Evolutionary conservation across 495 filamentous ascomycete species (phyloP), one percentile per base, ranked within the genome.

Genomic region (Pseudevernia furfuracea): DNA sequence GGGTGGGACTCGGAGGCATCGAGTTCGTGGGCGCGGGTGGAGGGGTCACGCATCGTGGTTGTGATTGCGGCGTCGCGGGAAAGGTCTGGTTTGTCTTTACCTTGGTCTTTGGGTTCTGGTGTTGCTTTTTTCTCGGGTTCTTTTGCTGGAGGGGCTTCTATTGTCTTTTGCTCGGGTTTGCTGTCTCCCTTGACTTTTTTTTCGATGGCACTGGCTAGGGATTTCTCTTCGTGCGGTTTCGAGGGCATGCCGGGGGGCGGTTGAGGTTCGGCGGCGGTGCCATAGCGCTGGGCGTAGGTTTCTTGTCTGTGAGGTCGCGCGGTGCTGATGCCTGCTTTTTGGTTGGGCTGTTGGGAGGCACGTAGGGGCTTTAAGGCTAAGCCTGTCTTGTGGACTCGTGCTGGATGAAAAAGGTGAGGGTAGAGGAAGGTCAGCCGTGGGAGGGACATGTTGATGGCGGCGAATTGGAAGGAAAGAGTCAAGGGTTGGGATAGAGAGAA

Each of bases 371-470:
- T 75, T 25, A 75, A 61, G 25, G 70, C 69, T 30, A 73, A 73
- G 19, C 58, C 71, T n/a, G 74, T 70, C 59, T 79, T 73, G 60
- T 75, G 81, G 30, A 74, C 68, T 34, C 76, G 71, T 34, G 76
- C 69, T 3, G 75, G 71, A 21, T 76, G 77, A 63, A 85, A 87
- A 56, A 89, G 74, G 67, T 88, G 84, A 43, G 89, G 88, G 69
- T 91, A 92, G 21, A 92, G 80, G 69, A 92, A 91, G 5, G 84
- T 84, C 39, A 93, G 79, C 68, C 89, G 80, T 58, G 78, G 78
- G 14, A 83, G 78, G 58, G 87, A 83, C 89, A 93, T 93, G 6
- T 48, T 43, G 17, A 37, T 48, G 12, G 9, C 1, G 44, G 2
- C 17, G 17, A 32, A 19, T 14, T 55, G 2, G 12, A 53, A 19